phyloP scores from a whole-genome alignment of 2,329 filamentous ascomycete genomes.

The Penicillium sumatraense region DNA sequence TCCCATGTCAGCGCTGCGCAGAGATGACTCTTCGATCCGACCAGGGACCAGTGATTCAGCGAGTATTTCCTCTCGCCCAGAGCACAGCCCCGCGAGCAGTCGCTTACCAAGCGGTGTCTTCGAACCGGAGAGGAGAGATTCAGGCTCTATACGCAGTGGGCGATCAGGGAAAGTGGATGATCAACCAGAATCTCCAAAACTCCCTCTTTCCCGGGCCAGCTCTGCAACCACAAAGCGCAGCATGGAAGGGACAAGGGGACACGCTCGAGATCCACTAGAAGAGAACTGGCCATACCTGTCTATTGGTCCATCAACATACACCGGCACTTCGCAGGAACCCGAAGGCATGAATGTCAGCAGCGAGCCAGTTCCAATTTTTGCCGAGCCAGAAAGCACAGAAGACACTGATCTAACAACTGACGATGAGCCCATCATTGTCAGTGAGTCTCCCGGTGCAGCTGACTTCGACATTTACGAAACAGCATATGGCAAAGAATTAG shows the following conservation, averaged over 20 bases:
- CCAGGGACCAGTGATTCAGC: conserved; percentile 13
- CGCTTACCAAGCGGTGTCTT: conserved; percentile 20
- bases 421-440: conserved; percentile 57
- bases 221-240: conserved; percentile 42
- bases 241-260: conserved; percentile 57
- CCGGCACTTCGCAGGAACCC: conserved; percentile 29
- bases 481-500: conserved; percentile 82
- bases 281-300: conserved; percentile 73
- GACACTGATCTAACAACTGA: conserved; percentile 38
- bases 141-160: conserved; percentile 29
- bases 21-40: conserved; percentile 6
- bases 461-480: conserved; percentile 88
- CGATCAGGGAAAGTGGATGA: conserved; percentile 25
- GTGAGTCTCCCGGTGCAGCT: conserved; percentile 81
- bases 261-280: conserved; percentile 67
- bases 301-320: conserved; percentile 67
- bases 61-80: conserved; percentile 19
- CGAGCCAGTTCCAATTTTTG: conserved; percentile 21
- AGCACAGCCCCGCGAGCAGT: conserved; percentile 18
- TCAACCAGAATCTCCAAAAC: conserved; percentile 33
- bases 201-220: conserved; percentile 34
- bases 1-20: conserved; percentile 54
- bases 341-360: conserved; percentile 12
- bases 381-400: conserved; percentile 38
- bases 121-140: conserved; percentile 30